Base-by-base conservation (phyloP, 2,329 filamentous ascomycete genomes). In the Hymenoscyphus fraxineus region DNA sequence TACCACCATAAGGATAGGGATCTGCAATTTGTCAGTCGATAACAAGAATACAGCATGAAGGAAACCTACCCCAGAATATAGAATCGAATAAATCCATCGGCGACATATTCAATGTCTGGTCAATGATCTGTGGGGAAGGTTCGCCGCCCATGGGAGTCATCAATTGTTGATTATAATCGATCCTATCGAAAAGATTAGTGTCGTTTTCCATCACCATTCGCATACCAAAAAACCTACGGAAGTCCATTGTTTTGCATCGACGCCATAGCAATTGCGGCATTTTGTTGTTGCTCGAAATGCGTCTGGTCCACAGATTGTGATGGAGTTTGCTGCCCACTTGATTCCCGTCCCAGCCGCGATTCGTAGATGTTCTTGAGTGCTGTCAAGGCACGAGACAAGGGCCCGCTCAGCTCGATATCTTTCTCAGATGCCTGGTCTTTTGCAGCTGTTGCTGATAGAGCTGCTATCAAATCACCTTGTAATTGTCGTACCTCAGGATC, bases 31-130 rank as follows among this genome's bases (percentile, higher is more conserved):
- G 15, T 15, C 27, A 39, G 60, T 62, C 32, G 55, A 31, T 19
- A n/a, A 31, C 12, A 44, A 41, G n/a, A 55, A 51, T 3, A 40
- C n/a, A 3, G n/a, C 7, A 16, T 31, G 9, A 38, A 57, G 27
- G 6, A 16, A 55, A 40, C 60, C 31, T 76, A 88, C 85, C 86
- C 81, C 85, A 88, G 77, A 88, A 88, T 57, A 89, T 89, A 3
- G 85, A 87, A 70, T 88, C 85, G 72, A 88, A 89, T 0, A 89
- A 76, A 66, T 89, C 86, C 85, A 89, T 86, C 0, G 86, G 86
- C 44, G 86, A 86, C 80, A 88, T 85, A 68, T 85, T 83, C 40
- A 84, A 78, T 2, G 82, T 79, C 16, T 84, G 83, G 65, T 88
- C 86, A 12, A 84, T 76, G 41, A 78, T 75, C 59, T 77, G 75